A percentile compares a stretch with the other conserved stretches of the same genome.
Evolutionary conservation across 495 filamentous ascomycete genomes (phyloP).

Genomic region (Aspergillus nanangensis): DNA sequence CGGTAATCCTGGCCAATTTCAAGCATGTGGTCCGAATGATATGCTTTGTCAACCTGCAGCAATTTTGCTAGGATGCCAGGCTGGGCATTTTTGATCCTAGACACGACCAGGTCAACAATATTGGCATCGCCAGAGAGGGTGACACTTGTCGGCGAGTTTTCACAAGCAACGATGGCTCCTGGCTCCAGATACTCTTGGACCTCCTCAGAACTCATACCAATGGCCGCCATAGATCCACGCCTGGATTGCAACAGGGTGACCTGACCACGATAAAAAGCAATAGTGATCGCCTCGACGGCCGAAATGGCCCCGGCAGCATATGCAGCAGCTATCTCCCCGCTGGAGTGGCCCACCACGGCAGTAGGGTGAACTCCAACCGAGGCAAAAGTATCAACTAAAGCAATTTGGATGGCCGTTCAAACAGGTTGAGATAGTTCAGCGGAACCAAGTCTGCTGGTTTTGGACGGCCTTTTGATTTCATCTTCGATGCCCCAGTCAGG

Average conservation of each 20-base stretch:
- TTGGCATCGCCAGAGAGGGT: constrained; percentile 49
- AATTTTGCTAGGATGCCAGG: no score
- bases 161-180: constrained; percentile 38
- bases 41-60: no score
- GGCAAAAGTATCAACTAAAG: constrained; percentile 31
- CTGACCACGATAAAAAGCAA: constrained; percentile 25
- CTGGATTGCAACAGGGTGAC: constrained; percentile 10
- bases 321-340: constrained; percentile 40
- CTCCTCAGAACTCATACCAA: constrained; percentile 14
- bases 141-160: constrained; percentile 43
- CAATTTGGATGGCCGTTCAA: constrained; percentile 40
- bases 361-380: constrained; percentile 26
- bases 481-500: no score
- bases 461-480: constrained; percentile 9
- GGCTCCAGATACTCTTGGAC: constrained; percentile 25
- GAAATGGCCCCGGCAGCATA: constrained; percentile 10
- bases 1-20: no score
- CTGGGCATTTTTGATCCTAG: no score
- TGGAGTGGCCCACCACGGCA: constrained; percentile 35
- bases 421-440: constrained; percentile 25
- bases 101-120: no score
- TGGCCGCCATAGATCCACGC: background rate
- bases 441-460: background rate
- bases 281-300: background rate
- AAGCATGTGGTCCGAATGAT: no score